Base-by-base conservation (phyloP, 768 basidiomycete genomes). In the Nevesoporus exiguus region DNA sequence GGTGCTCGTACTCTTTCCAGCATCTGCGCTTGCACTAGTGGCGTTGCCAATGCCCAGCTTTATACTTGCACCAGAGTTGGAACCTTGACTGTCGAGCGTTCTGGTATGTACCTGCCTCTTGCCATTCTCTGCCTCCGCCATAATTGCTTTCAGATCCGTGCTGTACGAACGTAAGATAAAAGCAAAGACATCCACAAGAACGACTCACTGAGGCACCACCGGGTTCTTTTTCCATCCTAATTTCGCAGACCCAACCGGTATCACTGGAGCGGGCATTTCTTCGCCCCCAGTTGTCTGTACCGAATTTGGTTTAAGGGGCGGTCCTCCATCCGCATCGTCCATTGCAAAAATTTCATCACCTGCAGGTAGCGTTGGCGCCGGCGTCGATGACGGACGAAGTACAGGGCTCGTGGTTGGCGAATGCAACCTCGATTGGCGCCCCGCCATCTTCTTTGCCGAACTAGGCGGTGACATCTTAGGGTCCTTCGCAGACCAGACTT, bases 61-160 rank as follows among this genome's bases (percentile, higher is more conserved):
- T 14, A 7, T 11, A 15, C 45, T 40, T 5, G 24, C 34, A 19
- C 22, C 8, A 2, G 14, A 27, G 40, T 36, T 19, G 15, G 54
- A 24, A 22, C 51, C 46, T 37, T n/a, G 53, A 10, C 34, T 17
- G 47, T 62, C 45, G 5, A 51, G 19, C 19, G 47, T 14, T 19
- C 30, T 37, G 31, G 33, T 21, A 30, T 57, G 34, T 30, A 47
- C 52, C 19, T 55, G 52, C 15, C 47, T 62, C 51, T 61, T 69
- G 29, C 55, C 67, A 15, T 63, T 71, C 45, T 78, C 83, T 1
- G 86, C 80, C 68, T 94, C 94, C 0, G 87, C 90, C 81, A 98
- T 91, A 53, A 98, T 82, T 15, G 81, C 72, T 62, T 87, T 88
- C 80, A 98, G 86, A 65, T 96, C 90, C 13, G 85, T 81, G 22